Conservation (phyloP, 179 eudicot genomes). For the Sideroxylon spinosum region DNA sequence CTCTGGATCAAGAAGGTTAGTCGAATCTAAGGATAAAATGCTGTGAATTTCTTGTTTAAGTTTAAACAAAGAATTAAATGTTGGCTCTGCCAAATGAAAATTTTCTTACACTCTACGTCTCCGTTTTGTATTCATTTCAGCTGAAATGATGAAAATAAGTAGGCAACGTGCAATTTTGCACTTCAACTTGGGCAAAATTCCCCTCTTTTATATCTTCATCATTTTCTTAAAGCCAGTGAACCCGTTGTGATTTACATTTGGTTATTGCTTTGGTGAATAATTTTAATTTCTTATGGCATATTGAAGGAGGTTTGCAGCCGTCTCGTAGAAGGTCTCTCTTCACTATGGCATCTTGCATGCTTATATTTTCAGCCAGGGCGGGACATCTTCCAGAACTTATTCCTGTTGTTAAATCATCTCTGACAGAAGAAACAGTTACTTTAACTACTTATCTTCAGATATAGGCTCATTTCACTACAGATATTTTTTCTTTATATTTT, state of each 20-base stretch:
- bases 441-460: conserved; percentile 13
- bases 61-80: not conserved
- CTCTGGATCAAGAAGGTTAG: conserved; percentile 69
- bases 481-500: conserved; percentile 3
- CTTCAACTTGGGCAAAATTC: not conserved
- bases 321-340: conserved; percentile 78
- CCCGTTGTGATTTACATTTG: not conserved
- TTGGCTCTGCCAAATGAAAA: not conserved
- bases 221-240: too few species aligned
- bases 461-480: not conserved
- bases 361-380: conserved; percentile 71
- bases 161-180: not conserved
- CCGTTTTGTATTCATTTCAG: not conserved
- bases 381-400: conserved; percentile 68
- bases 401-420: conserved; percentile 58
- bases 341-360: conserved; percentile 80
- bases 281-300: conserved; percentile 12
- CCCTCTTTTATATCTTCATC: not conserved
- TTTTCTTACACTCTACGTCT: too few species aligned
- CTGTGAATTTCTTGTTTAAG: conserved; percentile 1
- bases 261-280: not conserved
- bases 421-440: conserved; percentile 58
- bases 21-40: conserved; percentile 7
- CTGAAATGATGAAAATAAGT: not conserved
- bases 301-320: conserved; percentile 65